These are phyloP conservation scores for Picochlorum sp. DNA, from an alignment of 139 green algal species.

Conservation along the genomic window DNA sequence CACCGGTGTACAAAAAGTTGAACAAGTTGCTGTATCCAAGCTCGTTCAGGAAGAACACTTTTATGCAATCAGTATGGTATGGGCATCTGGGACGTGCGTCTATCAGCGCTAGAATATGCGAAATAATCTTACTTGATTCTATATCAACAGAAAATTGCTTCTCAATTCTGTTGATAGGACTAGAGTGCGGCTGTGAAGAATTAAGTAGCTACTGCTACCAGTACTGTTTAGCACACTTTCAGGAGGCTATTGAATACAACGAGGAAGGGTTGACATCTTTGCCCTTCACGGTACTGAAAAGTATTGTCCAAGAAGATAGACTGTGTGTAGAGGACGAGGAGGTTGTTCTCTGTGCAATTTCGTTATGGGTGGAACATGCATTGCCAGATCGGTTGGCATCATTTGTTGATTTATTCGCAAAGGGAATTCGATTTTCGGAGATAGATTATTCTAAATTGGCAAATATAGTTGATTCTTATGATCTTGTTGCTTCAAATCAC, in stretches of 20 bases:
- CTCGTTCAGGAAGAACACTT: neutral
- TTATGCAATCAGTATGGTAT: neutral
- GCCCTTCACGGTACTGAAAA: neutral
- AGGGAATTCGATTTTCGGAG: slow-evolving; percentile 14
- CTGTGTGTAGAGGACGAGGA: slow-evolving; percentile 19
- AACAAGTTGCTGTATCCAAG: neutral
- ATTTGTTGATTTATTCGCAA: slow-evolving; percentile 10
- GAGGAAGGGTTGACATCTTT: neutral
- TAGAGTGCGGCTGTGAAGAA: slow-evolving; percentile 1
- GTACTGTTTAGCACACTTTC: neutral
- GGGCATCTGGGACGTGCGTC: neutral
- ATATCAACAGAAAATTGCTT: slow-evolving; percentile 8
- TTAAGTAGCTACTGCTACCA: neutral
- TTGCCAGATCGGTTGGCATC: neutral
- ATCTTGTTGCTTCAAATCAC: slow-evolving; percentile 16
- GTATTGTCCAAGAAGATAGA: slow-evolving; percentile 19
- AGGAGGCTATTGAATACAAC: neutral
- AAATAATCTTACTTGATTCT: slow-evolving; percentile 2
- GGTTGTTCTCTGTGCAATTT: slow-evolving; percentile 21
- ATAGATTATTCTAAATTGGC: slow-evolving; percentile 15
- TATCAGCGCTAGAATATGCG: neutral
- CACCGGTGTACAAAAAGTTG: neutral
- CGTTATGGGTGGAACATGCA: slow-evolving; percentile 17
- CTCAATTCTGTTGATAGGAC: neutral
- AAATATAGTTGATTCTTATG: slow-evolving; percentile 12